phyloP scores from a whole-genome alignment of 129 eudicot genomes.

The Rutidosis leptorrhynchoides region DNA sequence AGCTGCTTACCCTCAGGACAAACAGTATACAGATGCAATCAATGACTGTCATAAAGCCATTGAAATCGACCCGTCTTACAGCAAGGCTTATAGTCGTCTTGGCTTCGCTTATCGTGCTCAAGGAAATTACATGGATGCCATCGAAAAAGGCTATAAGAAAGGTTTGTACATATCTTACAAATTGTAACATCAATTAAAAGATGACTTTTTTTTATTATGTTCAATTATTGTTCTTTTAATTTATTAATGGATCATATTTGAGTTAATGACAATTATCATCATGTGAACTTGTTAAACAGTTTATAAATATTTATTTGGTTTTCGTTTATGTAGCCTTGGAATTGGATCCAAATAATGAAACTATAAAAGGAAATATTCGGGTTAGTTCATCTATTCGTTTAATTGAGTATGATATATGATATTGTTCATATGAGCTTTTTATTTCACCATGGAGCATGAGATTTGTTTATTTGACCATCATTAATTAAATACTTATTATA shows the following conservation, averaged over 20 bases:
- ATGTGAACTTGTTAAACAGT: no score
- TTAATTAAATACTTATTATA: no score
- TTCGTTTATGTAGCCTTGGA: conserved; percentile 67
- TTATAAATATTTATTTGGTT: not conserved
- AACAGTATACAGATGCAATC: conserved; percentile 60
- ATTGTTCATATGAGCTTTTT: no score
- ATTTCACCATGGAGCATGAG: no score
- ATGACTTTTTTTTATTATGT: no score
- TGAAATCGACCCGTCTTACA: conserved; percentile 74
- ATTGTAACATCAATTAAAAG: no score
- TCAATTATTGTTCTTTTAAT: no score
- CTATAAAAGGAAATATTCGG: conserved; percentile 73
- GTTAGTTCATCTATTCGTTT: conserved; percentile 39
- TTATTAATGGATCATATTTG: not conserved
- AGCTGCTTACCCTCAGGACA: conserved; percentile 80
- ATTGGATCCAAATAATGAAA: conserved; percentile 83
- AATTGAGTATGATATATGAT: not conserved
- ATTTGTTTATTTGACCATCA: no score
- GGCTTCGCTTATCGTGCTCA: conserved; percentile 86
- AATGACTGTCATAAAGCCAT: conserved; percentile 66
- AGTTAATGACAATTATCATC: not conserved
- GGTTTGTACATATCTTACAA: conserved; percentile 41
- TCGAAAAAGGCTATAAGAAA: conserved; percentile 67
- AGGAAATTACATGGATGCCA: conserved; percentile 83
- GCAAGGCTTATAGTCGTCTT: conserved; percentile 95